Evolutionary conservation across 805 yeast species (phyloP).

Genomic region (Spathaspora sp.): DNA sequence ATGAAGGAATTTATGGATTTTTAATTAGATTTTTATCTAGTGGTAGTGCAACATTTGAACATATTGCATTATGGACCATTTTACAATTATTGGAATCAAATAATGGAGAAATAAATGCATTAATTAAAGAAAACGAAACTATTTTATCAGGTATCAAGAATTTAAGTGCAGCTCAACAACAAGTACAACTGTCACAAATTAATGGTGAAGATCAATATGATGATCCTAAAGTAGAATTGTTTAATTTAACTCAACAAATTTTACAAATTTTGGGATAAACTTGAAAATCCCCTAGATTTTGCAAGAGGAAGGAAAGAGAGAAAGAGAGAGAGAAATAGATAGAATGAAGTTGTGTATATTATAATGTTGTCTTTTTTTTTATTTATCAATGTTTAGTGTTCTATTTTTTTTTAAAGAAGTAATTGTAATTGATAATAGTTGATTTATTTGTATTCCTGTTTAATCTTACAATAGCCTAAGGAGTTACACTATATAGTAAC

Average conservation of each 20-base stretch:
- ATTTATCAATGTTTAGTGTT: neutral
- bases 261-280: conserved; percentile 46
- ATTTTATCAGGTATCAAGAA: conserved; percentile 54
- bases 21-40: conserved; percentile 74
- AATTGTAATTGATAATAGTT: neutral
- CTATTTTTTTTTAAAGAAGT: neutral
- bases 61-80: conserved; percentile 96
- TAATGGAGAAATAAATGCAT: conserved; percentile 55
- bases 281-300: neutral
- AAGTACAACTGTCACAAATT: conserved; percentile 19
- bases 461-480: too few relatives aligned
- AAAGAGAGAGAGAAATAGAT: neutral
- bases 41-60: conserved; percentile 92
- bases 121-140: conserved; percentile 53
- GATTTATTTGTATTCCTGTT: neutral
- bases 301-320: neutral
- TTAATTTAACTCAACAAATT: conserved; percentile 65
- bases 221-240: conserved; percentile 62
- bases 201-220: conserved; percentile 41
- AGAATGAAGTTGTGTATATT: neutral
- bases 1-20: conserved; percentile 83
- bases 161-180: conserved; percentile 37
- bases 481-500: neutral
- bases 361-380: neutral
- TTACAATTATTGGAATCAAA: conserved; percentile 88